Evolutionary conservation across 192 early-diverging fungal species (phyloP), one percentile per base, ranked within the genome.

Genomic region (Coemansia sp.): DNA sequence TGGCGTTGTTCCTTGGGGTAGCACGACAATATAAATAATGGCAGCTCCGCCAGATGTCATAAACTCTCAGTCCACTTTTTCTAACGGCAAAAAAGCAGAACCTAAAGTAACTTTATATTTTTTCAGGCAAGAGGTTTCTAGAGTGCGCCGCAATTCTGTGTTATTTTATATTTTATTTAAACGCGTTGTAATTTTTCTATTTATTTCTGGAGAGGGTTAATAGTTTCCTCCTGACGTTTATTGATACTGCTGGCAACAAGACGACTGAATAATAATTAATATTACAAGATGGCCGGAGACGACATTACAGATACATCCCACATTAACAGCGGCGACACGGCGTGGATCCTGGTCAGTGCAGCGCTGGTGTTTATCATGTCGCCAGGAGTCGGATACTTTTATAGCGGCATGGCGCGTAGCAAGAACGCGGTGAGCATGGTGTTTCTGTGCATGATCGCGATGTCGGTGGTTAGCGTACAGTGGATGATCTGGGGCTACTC

Each of bases 351-450:
- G 23, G 58, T 84, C 32, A 83, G 84, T 17, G 82, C 93, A 3
- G 89, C 88, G 1, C 72, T 96, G 43, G 94, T 98, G 39, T 94
- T 94, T 76, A 82, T 98, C 63, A 98, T 98, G 95, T 87, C 89
- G 22, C 96, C 96, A 1, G 96, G 93, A 38, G 87, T 99, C 25
- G 95, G 94, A 4, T 89, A 95, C 79, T 94, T 97, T 62, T 99
- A 99, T 84, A 92, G 92, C 56, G 97, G 97, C 35, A 89, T 97
- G 89, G 87, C 91, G 9, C 83, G 94, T 24, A 85, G 85, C 67
- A 98, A 98, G 81, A 95, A 96, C 84, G 90, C 94, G 1, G 85
- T 98, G 11, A 92, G 92, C 9, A 66, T 98, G 58, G 88, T 97
- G 32, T 88, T 96, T 83, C 81, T 93, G 43, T 92, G 87, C 47